Evolutionary conservation across 2,329 filamentous ascomycete genomes (phyloP).

Genomic region (Aureobasidium sp.): DNA sequence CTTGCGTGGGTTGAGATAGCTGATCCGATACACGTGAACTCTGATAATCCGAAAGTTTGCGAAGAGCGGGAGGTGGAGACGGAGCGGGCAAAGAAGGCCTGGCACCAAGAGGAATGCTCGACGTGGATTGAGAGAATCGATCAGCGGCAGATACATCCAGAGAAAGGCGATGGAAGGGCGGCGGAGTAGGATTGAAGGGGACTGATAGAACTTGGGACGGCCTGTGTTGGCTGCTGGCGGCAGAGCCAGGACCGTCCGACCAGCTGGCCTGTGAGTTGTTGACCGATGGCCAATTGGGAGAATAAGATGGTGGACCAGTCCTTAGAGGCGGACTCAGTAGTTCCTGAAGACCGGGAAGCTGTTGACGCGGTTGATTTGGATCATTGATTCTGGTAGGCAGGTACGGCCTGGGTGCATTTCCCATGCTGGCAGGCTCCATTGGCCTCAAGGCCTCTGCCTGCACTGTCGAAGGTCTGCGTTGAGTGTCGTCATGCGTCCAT

Average conservation of each 20-base stretch:
- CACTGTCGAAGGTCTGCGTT: background rate
- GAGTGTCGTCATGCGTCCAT: background rate
- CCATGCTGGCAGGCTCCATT: constrained; percentile 1
- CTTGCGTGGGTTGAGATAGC: background rate
- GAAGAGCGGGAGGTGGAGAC: background rate
- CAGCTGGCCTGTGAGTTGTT: constrained; percentile 7
- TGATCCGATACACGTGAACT: background rate
- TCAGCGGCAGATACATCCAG: background rate
- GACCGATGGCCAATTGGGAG: constrained; percentile 4
- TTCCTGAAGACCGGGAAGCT: constrained; percentile 12
- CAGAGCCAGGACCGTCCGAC: background rate
- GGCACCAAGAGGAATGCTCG: background rate
- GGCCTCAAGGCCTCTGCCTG: constrained; percentile 3
- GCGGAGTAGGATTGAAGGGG: background rate
- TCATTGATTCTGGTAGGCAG: background rate
- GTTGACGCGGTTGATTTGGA: constrained; percentile 3
- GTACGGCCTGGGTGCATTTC: background rate
- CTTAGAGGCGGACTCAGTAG: constrained; percentile 7
- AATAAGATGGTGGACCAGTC: background rate
- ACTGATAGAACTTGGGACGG: background rate
- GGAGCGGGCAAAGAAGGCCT: background rate
- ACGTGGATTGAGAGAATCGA: background rate
- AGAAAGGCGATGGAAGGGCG: constrained; percentile 7
- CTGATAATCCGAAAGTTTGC: background rate
- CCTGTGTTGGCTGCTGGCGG: background rate